phyloP scores from a whole-genome alignment of 2,329 filamentous ascomycete genomes.

The Plectosphaerella cucumerina region DNA sequence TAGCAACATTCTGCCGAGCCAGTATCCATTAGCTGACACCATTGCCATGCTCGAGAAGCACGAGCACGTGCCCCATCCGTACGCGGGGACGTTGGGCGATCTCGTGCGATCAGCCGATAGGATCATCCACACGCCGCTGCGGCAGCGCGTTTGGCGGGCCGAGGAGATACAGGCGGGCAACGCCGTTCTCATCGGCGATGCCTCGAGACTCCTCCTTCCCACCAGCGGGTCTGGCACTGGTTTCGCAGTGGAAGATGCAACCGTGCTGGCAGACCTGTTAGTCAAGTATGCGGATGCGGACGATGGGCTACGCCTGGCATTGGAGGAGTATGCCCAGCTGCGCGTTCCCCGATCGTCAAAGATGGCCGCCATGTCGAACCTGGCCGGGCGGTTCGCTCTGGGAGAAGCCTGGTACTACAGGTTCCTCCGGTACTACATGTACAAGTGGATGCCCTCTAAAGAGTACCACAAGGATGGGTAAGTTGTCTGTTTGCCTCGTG shows the following conservation, averaged over 20 bases:
- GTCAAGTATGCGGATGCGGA: conserved; percentile 1
- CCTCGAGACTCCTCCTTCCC: conserved; percentile 17
- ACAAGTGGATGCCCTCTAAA: neutral
- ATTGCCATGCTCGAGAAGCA: conserved; percentile 4
- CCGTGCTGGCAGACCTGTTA: conserved; percentile 15
- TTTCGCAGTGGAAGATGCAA: conserved; percentile 20
- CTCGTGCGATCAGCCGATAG: conserved; percentile 16
- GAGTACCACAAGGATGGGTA: neutral
- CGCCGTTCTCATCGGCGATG: conserved; percentile 17
- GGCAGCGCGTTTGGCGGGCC: conserved; percentile 18
- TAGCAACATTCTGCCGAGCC: conserved; percentile 2
- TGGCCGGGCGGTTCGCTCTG: conserved; percentile 10
- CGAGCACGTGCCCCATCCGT: conserved; percentile 12
- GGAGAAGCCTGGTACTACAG: conserved; percentile 14
- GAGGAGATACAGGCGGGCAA: conserved; percentile 17
- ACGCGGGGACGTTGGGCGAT: conserved; percentile 12
- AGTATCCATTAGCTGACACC: conserved; percentile 5
- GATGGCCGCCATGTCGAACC: conserved; percentile 14
- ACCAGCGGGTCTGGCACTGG: conserved; percentile 20
- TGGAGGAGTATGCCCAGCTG: conserved; percentile 15
- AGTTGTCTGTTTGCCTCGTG: neutral
- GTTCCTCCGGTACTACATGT: conserved; percentile 10
- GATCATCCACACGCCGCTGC: conserved; percentile 17
- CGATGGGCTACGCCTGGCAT: conserved; percentile 3
- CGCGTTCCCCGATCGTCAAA: conserved; percentile 16